A percentile compares a stretch with the other conserved stretches of the same genome.
Conservation (phyloP, 2,329 filamentous ascomycete species). For the Trichoderma sp. region DNA sequence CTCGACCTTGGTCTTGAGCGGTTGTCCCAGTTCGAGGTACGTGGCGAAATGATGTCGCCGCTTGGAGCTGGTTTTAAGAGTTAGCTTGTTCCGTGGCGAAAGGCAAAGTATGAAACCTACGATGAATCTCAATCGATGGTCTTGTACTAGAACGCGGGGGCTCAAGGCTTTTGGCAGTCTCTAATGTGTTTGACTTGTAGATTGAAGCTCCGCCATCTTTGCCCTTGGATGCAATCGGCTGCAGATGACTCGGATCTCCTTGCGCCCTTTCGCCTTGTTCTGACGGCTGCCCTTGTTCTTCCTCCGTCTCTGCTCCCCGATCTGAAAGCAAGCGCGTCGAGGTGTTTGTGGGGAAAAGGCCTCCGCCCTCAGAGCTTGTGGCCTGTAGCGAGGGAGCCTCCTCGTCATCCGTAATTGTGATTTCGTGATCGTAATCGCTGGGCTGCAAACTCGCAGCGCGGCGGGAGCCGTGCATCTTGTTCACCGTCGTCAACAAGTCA, state of each 20-base stretch:
- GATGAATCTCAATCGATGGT: constrained; percentile 37
- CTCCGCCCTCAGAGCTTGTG: constrained; percentile 23
- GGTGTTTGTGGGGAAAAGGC: constrained; percentile 10
- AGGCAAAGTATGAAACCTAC: constrained; percentile 20
- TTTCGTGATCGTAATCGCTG: constrained; percentile 68
- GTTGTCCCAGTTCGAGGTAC: neutral
- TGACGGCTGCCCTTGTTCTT: constrained; percentile 23
- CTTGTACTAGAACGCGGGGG: constrained; percentile 17
- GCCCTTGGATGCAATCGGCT: neutral
- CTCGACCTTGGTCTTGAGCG: constrained; percentile 37
- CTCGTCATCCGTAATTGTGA: constrained; percentile 62
- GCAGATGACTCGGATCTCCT: neutral
- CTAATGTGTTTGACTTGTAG: neutral
- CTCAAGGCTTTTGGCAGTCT: neutral
- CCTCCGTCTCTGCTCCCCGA: constrained; percentile 8
- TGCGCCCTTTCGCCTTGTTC: neutral
- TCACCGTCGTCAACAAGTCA: constrained; percentile 28
- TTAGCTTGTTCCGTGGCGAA: neutral
- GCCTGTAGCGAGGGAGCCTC: constrained; percentile 30
- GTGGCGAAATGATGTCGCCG: constrained; percentile 21
- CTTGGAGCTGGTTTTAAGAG: constrained; percentile 30
- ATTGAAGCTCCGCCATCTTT: neutral
- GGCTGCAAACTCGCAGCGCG: constrained; percentile 56
- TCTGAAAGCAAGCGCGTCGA: constrained; percentile 22
- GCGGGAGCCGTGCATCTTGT: constrained; percentile 49